A percentile compares a stretch with the other conserved stretches of the same genome.
phyloP scores from a whole-genome alignment of 192 early-diverging fungal species.

The Rhizophagus prolifer region DNA sequence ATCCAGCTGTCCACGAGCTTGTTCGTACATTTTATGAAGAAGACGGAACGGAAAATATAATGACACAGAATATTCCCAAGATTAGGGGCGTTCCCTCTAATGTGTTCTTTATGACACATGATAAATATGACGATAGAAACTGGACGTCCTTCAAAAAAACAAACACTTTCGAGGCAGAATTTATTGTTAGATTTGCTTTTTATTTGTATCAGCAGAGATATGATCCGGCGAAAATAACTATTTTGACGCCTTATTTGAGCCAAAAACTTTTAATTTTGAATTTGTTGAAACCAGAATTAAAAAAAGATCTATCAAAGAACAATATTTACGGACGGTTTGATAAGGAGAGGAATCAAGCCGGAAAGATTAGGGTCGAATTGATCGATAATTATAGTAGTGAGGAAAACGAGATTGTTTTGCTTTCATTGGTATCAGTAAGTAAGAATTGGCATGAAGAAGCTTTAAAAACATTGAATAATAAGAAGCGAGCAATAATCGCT shows the following conservation, averaged over 20 bases:
- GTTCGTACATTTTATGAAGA: background rate
- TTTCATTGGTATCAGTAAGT: constrained; percentile 67
- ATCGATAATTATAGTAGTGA: constrained; percentile 96
- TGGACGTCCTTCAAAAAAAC: constrained; percentile 3
- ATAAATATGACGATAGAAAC: background rate
- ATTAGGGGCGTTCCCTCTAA: background rate
- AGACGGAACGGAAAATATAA: background rate
- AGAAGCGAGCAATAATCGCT: constrained; percentile 50
- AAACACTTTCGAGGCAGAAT: constrained; percentile 35
- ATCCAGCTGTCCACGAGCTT: background rate
- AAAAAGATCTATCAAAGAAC: constrained; percentile 29
- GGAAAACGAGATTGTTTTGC: constrained; percentile 95
- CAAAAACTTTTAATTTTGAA: constrained; percentile 42
- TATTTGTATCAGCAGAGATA: constrained; percentile 42
- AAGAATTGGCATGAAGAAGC: constrained; percentile 79
- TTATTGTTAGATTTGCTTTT: constrained; percentile 29
- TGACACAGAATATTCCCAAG: background rate
- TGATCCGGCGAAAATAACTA: constrained; percentile 36
- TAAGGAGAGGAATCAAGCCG: background rate
- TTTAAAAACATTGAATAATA: constrained; percentile 74
- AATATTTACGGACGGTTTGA: background rate
- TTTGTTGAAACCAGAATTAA: background rate
- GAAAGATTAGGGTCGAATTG: constrained; percentile 79
- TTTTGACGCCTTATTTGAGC: constrained; percentile 52
- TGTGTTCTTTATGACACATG: background rate